Base-by-base conservation (phyloP, 371 early-diverging fungal genomes). In the Batrachochytrium dendrobatidis region DNA sequence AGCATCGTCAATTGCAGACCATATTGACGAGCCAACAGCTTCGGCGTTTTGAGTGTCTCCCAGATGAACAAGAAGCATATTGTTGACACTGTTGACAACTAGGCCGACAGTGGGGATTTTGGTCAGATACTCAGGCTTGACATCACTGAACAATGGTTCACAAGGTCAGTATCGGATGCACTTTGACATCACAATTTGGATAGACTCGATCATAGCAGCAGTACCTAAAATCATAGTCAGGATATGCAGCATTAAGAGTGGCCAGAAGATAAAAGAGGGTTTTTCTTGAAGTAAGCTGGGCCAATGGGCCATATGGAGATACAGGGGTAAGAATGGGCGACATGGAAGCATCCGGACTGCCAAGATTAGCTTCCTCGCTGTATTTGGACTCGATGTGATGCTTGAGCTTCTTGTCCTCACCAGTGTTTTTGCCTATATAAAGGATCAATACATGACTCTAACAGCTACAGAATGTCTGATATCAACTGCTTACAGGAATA, bases 151-250 rank as follows among this genome's bases (percentile, higher is more conserved):
- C 18, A n/a, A n/a, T 39, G 39, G 39, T 39, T 12, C 39, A n/a
- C n/a, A n/a, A n/a, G n/a, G n/a, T n/a, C n/a, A n/a, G n/a, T n/a
- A n/a, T n/a, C n/a, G n/a, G n/a, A n/a, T n/a, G n/a, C n/a, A n/a
- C n/a, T n/a, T n/a, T n/a, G n/a, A n/a, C n/a, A n/a, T n/a, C n/a
- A n/a, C n/a, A n/a, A n/a, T n/a, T n/a, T n/a, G n/a, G n/a, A n/a
- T n/a, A n/a, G n/a, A n/a, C n/a, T n/a, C n/a, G n/a, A n/a, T n/a
- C n/a, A n/a, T n/a, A n/a, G n/a, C n/a, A n/a, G n/a, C n/a, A n/a
- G n/a, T n/a, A 82, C 85, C 81, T 81, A 72, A 95, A 95, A 67
- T 94, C 96, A 63, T 93, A 88, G 61, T 95, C 94, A 3, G 96
- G 94, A 61, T 88, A 95, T 1, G 90, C 87, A 4, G 92, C 88